Conservation (phyloP, 352 stramenopile genomes). For the Phytophthora pluvialis region DNA sequence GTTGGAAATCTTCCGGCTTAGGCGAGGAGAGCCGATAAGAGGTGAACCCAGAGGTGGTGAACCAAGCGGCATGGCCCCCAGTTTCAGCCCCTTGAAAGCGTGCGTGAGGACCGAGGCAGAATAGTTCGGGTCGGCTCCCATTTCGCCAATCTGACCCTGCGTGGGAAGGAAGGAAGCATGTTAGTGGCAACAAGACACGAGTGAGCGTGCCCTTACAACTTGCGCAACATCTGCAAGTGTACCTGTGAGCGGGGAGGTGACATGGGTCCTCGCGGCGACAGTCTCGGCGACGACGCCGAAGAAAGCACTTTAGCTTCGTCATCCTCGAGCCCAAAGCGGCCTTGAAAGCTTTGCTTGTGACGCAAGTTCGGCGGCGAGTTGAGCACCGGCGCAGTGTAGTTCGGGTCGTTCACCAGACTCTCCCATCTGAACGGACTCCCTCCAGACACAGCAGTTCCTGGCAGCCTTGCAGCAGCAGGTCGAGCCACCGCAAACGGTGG, state of each 20-base stretch:
- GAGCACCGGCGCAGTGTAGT: constrained; percentile 61
- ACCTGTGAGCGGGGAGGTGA: constrained; percentile 47
- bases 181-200: constrained; percentile 5
- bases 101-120: constrained; percentile 66
- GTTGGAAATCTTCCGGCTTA: constrained; percentile 71
- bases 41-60: constrained; percentile 48
- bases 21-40: constrained; percentile 54
- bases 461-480: constrained; percentile 11
- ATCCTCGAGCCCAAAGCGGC: constrained; percentile 50
- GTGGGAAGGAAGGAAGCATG: constrained; percentile 3
- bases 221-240: neutral
- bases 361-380: constrained; percentile 50
- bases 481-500: constrained; percentile 70
- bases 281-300: constrained; percentile 28
- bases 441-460: constrained; percentile 16
- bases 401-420: constrained; percentile 62
- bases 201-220: neutral
- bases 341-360: constrained; percentile 38
- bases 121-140: constrained; percentile 47
- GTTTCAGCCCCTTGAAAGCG: constrained; percentile 66
- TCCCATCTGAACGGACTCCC: constrained; percentile 77
- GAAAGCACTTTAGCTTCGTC: constrained; percentile 41
- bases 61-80: constrained; percentile 35
- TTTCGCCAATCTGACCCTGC: constrained; percentile 27
- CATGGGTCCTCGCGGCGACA: constrained; percentile 40